phyloP scores from a whole-genome alignment of 176 grass and related monocot species.

The Alloteropsis semialata region DNA sequence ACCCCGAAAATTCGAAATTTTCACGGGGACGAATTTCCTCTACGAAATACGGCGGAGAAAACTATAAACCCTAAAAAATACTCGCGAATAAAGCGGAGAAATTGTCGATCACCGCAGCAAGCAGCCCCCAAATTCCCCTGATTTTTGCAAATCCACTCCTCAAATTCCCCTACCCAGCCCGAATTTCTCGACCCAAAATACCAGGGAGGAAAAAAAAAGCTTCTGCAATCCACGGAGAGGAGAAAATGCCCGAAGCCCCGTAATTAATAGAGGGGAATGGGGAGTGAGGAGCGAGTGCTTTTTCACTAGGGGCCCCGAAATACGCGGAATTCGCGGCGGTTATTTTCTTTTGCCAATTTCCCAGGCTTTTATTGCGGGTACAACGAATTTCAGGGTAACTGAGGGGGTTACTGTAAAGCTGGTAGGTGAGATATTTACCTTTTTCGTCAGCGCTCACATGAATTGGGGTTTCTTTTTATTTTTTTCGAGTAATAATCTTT shows the following conservation, averaged over 20 bases:
- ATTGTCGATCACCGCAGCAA: neutral
- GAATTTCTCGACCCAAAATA: neutral
- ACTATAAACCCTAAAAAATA: conserved; percentile 26
- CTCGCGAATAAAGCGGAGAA: neutral
- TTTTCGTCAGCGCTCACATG: conserved; percentile 1
- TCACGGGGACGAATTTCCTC: neutral
- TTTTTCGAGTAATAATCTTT: neutral
- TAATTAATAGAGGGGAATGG: neutral
- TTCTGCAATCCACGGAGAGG: neutral
- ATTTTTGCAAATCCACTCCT: neutral
- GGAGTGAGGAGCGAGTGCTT: neutral
- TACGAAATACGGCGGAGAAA: conserved; percentile 12
- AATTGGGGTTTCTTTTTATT: neutral
- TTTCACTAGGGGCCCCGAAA: neutral
- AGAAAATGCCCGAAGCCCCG: neutral
- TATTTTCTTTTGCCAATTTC: neutral
- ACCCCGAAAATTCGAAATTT: neutral
- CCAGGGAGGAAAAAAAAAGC: neutral
- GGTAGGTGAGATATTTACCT: conserved; percentile 18
- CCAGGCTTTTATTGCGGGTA: neutral
- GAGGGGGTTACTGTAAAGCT: neutral
- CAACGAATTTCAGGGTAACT: neutral
- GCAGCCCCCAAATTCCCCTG: neutral
- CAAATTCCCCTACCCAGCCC: neutral
- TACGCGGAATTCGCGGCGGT: neutral